Evolutionary conservation across 768 basidiomycete genomes (phyloP).

Genomic region (Kondoa malvinella): DNA sequence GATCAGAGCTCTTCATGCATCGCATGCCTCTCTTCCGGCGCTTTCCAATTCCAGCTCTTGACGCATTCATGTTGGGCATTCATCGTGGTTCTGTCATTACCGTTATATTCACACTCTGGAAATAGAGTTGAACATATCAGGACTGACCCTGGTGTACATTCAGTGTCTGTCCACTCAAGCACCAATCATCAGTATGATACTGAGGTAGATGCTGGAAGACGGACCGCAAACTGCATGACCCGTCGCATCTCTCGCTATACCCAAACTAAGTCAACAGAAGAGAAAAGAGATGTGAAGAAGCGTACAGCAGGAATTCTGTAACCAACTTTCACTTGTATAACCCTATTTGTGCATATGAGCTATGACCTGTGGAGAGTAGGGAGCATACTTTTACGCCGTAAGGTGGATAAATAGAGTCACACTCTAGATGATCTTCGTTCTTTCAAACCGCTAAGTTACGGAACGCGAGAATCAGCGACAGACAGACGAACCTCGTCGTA

Average conservation of each 20-base stretch:
- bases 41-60: neutral
- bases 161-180: neutral
- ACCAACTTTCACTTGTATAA: neutral
- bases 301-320: constrained; percentile 1
- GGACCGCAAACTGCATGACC: neutral
- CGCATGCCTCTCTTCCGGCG: neutral
- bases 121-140: neutral
- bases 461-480: neutral
- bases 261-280: no score
- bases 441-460: neutral
- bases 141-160: neutral
- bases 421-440: constrained; percentile 4
- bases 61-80: neutral
- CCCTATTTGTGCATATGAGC: no score
- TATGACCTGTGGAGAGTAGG: no score
- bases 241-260: neutral
- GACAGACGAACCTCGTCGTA: neutral
- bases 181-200: no score
- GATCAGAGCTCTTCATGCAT: neutral
- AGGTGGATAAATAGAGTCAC: constrained; percentile 4
- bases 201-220: neutral
- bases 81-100: neutral
- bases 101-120: neutral
- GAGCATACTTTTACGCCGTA: neutral
- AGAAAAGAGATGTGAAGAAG: no score